These are phyloP conservation scores for Russula griseocarnosa DNA, from an alignment of 768 basidiomycete species.

Conservation along the genomic window DNA sequence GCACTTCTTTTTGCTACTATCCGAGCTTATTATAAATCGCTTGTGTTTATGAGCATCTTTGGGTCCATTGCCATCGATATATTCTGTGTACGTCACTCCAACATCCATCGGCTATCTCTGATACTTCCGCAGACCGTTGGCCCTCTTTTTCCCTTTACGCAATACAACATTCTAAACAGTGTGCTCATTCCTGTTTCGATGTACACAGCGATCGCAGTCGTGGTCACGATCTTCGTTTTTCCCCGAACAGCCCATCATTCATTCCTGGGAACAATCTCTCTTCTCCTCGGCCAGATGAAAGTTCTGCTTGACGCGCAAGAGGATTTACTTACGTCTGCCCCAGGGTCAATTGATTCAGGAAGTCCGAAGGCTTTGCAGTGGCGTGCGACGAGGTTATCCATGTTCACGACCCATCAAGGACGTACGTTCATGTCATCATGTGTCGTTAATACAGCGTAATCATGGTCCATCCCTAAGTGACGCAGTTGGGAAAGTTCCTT, in stretches of 20 bases:
- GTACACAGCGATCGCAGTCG: conserved; percentile 50
- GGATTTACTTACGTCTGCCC: conserved; percentile 30
- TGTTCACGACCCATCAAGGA: conserved; percentile 33
- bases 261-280: conserved; percentile 35
- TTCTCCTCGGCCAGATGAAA: conserved; percentile 34
- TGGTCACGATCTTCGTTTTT: conserved; percentile 47
- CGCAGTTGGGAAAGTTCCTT: conserved; percentile 36
- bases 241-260: conserved; percentile 49
- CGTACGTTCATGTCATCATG: conserved; percentile 30
- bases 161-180: conserved; percentile 43
- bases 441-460: not conserved
- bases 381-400: conserved; percentile 26
- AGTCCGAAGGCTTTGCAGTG: conserved; percentile 30
- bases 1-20: conserved; percentile 44
- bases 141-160: conserved; percentile 47
- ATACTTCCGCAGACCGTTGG: conserved; percentile 38
- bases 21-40: conserved; percentile 45
- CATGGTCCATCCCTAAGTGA: conserved; percentile 32
- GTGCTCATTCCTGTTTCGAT: conserved; percentile 45
- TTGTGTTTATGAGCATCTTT: conserved; percentile 45
- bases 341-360: conserved; percentile 30
- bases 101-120: not conserved
- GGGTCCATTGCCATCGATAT: conserved; percentile 47
- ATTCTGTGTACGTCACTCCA: conserved; percentile 36
- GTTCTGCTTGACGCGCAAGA: conserved; percentile 37